A percentile compares a stretch with the other conserved stretches of the same genome.
Evolutionary conservation across 805 yeast genomes (phyloP).

Genomic region (Candida incommunis): DNA sequence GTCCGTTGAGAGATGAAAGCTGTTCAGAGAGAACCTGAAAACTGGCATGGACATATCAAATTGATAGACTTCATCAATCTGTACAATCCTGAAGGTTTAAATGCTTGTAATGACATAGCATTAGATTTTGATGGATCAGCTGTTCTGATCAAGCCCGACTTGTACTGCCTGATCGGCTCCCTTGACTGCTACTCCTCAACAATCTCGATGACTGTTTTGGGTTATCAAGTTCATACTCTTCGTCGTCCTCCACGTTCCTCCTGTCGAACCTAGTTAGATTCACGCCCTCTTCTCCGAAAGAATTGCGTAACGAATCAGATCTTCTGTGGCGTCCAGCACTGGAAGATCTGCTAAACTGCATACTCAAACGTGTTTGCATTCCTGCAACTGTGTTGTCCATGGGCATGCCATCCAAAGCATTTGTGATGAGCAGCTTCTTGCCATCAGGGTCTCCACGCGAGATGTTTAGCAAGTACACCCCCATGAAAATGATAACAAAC

Average conservation of each 20-base stretch:
- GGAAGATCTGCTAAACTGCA: slow-evolving; percentile 41
- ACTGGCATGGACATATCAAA: no score
- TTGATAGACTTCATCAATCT: no score
- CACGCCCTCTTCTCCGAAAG: neutral
- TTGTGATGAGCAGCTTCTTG: slow-evolving; percentile 26
- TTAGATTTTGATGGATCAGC: no score
- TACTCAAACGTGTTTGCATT: slow-evolving; percentile 59
- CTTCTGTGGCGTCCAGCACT: slow-evolving; percentile 12
- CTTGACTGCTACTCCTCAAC: no score
- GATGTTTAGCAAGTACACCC: slow-evolving; percentile 71
- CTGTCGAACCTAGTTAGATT: slow-evolving; percentile 14
- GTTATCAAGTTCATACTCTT: slow-evolving; percentile 16
- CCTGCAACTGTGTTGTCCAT: slow-evolving; percentile 76
- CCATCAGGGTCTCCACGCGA: slow-evolving; percentile 36
- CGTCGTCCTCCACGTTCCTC: slow-evolving; percentile 16
- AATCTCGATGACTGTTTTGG: slow-evolving; percentile 3
- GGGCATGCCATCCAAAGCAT: slow-evolving; percentile 57
- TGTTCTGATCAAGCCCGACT: no score
- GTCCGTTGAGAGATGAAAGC: no score
- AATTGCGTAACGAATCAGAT: slow-evolving; percentile 16
- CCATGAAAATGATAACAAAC: slow-evolving; percentile 73
- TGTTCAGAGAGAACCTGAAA: no score
- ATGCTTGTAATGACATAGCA: no score
- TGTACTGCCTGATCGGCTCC: no score
- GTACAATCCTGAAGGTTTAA: no score